Base-by-base conservation (phyloP, 1,139 yeast species). In the Williopsis jadinii region DNA sequence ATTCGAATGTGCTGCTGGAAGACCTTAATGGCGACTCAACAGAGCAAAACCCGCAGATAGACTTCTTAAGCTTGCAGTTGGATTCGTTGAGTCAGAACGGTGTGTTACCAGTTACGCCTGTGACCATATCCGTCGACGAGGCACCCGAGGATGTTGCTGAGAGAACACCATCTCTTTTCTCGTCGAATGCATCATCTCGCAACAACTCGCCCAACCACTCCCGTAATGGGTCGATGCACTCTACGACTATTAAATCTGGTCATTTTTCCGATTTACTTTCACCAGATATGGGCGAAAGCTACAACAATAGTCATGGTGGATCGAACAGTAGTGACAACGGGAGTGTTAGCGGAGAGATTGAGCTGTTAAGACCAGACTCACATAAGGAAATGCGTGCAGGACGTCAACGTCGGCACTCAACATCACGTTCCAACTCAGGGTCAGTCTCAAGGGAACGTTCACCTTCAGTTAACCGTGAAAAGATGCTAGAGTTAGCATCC, bases 401-500 rank as follows among this genome's bases (percentile, higher is more conserved):
- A 4, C 49, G 57, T 36, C 55, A 50, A 40, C 45, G 52, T 36
- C 48, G 51, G 26, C 48, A 46, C 44, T 52, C 45, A 28, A 38
- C 37, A 30, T 43, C 49, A 6, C 37, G 52, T 28, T 44, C 55
- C 9, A 40, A 45, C 34, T 41, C 43, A 26, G 41, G 47, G 45
- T 43, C 45, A 26, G 41, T 34, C 35, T 43, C 46, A n/a, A 31
- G 59, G 34, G 62, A 63, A 6, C 50, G 65, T n/a, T 60, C 66
- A 1, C 40, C 61, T 10, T 58, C 67, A 32, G 58, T 59, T 31
- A 62, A 64, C 8, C 62, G 84, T 41, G 84, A 77, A 39, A 77
- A 80, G 54, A 72, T 80, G 70, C 58, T 80, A 35, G 84, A 79
- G 53, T 63, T 81, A 51, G 86, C 86, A 1, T 66, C 72, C 14